phyloP scores from a whole-genome alignment of 2,329 filamentous ascomycete genomes.

The Fusarium coffeatum region DNA sequence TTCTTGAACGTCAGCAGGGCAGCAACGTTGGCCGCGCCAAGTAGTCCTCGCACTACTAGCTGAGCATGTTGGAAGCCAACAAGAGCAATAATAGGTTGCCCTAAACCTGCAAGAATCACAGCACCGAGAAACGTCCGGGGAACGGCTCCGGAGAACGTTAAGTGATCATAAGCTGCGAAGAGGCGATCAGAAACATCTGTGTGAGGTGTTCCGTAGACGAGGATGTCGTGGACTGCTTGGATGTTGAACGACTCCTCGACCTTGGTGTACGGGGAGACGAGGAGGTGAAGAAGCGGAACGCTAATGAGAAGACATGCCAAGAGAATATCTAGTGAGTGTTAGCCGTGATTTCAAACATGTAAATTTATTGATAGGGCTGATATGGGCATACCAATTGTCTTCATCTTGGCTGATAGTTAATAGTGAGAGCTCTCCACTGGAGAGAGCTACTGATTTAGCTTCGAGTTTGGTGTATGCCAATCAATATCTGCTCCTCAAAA shows the following conservation, averaged over 20 bases:
- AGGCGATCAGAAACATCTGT: conserved; percentile 66
- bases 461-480: background rate
- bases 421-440: conserved; percentile 1
- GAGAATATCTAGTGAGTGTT: conserved; percentile 38
- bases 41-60: conserved; percentile 75
- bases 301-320: conserved; percentile 56
- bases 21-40: conserved; percentile 80
- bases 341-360: background rate
- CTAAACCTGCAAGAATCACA: conserved; percentile 77
- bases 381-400: conserved; percentile 27
- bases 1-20: conserved; percentile 74
- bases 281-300: conserved; percentile 75
- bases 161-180: conserved; percentile 82
- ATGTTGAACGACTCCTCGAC: conserved; percentile 99
- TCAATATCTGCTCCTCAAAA: background rate
- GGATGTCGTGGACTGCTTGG: conserved; percentile 90
- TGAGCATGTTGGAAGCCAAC: conserved; percentile 67
- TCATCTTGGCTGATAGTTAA: conserved; percentile 38
- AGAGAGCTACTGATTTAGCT: conserved; percentile 7
- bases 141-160: conserved; percentile 89
- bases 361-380: background rate
- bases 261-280: conserved; percentile 88
- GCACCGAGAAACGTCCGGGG: conserved; percentile 91
- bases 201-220: conserved; percentile 80
- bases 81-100: conserved; percentile 72